phyloP scores from a whole-genome alignment of 257 asterid genomes.

The Primulina eburnea region DNA sequence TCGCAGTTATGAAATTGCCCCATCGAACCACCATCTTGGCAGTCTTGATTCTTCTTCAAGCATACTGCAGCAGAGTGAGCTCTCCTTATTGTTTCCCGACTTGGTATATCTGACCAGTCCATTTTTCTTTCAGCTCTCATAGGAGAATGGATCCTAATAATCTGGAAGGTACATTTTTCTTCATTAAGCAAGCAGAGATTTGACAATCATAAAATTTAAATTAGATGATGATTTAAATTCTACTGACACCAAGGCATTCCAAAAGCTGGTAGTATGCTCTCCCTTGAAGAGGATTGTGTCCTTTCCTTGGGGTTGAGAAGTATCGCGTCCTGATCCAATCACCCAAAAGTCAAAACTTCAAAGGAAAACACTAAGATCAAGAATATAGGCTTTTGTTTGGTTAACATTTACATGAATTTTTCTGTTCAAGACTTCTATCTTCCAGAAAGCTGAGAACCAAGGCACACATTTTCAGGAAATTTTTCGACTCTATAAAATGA shows the following conservation, averaged over 20 bases:
- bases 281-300: conserved; percentile 99
- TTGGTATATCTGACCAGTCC: conserved; percentile 90
- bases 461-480: not conserved
- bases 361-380: conserved; percentile 10
- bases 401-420: not conserved
- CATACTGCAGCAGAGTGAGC: conserved; percentile 83
- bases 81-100: conserved; percentile 61
- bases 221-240: not conserved
- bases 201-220: conserved; percentile 9
- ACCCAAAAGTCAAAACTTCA: conserved; percentile 5
- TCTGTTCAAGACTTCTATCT: not conserved
- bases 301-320: conserved; percentile 92
- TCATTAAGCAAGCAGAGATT: conserved; percentile 11
- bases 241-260: conserved; percentile 96
- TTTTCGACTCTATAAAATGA: not conserved
- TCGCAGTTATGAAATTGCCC: conserved; percentile 82
- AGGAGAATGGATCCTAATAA: conserved; percentile 96
- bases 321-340: conserved; percentile 66
- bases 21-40: conserved; percentile 33
- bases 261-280: conserved; percentile 98
- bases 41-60: conserved; percentile 42
- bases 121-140: conserved; percentile 86
- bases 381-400: not conserved
- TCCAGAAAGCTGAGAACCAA: not conserved
- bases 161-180: conserved; percentile 43